These are phyloP conservation scores for Nothophytophthora sp. DNA, from an alignment of 352 stramenopile species.

Conservation along the genomic window DNA sequence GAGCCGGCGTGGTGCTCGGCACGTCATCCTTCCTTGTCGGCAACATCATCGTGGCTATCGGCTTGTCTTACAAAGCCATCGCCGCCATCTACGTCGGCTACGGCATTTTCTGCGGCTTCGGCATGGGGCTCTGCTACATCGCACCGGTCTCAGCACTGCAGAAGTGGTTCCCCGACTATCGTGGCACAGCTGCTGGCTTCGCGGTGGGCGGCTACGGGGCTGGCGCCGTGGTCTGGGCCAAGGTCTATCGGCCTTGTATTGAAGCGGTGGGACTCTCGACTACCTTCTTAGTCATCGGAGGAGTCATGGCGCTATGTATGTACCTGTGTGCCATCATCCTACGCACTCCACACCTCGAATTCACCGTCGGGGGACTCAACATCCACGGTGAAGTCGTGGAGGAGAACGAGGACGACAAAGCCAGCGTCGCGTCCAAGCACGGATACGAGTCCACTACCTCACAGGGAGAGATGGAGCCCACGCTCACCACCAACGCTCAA, in stretches of 20 bases:
- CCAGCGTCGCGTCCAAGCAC: constrained; percentile 34
- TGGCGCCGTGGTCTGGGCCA: constrained; percentile 57
- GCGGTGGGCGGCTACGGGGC: constrained; percentile 62
- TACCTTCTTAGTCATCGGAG: constrained; percentile 46
- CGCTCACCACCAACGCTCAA: constrained; percentile 25
- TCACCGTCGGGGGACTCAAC: constrained; percentile 48
- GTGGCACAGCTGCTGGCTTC: constrained; percentile 58
- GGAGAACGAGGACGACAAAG: constrained; percentile 38
- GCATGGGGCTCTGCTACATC: constrained; percentile 69
- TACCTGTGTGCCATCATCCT: constrained; percentile 43
- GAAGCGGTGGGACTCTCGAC: constrained; percentile 43
- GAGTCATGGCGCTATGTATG: constrained; percentile 36
- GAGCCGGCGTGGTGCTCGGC: constrained; percentile 40
- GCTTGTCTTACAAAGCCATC: constrained; percentile 45
- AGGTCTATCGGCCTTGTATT: constrained; percentile 54
- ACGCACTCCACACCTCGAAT: constrained; percentile 47
- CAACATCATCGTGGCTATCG: constrained; percentile 50
- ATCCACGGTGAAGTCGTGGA: constrained; percentile 54
- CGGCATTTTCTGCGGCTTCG: constrained; percentile 56
- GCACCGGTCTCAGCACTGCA: constrained; percentile 60
- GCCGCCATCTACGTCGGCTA: constrained; percentile 60
- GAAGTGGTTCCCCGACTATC: constrained; percentile 75
- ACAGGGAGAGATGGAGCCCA: constrained; percentile 29
- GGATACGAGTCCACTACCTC: constrained; percentile 47
- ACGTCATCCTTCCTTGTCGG: constrained; percentile 45